Evolutionary conservation across 768 basidiomycete species (phyloP).

Genomic region (Serendipita sp.): DNA sequence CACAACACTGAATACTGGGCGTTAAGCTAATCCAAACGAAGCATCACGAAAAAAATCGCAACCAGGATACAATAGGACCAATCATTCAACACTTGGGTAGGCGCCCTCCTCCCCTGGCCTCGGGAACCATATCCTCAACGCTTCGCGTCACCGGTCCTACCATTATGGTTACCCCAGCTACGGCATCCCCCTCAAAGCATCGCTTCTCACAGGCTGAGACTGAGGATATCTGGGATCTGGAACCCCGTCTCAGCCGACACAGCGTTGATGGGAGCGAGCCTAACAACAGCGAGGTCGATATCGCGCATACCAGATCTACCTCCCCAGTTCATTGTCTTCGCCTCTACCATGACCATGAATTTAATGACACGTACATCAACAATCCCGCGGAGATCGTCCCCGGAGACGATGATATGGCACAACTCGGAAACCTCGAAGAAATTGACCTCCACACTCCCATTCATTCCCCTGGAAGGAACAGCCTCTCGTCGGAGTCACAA

Average conservation of each 20-base stretch:
- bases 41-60: no score
- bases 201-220: neutral
- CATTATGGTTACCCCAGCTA: constrained; percentile 4
- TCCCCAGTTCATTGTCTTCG: neutral
- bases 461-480: neutral
- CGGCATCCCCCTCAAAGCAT: neutral
- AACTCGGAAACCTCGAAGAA: neutral
- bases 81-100: neutral
- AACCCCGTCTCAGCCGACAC: neutral
- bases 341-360: neutral
- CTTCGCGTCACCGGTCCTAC: neutral
- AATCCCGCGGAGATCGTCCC: neutral
- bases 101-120: neutral
- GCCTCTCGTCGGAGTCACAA: neutral
- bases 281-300: neutral
- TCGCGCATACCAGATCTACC: neutral
- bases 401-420: neutral
- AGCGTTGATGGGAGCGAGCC: no score
- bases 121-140: neutral
- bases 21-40: no score
- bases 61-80: no score
- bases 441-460: neutral
- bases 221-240: neutral
- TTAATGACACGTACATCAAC: neutral
- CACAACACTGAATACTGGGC: no score